phyloP scores from a whole-genome alignment of 805 yeast genomes.

The Zygosaccharomyces kombuchaensis region DNA sequence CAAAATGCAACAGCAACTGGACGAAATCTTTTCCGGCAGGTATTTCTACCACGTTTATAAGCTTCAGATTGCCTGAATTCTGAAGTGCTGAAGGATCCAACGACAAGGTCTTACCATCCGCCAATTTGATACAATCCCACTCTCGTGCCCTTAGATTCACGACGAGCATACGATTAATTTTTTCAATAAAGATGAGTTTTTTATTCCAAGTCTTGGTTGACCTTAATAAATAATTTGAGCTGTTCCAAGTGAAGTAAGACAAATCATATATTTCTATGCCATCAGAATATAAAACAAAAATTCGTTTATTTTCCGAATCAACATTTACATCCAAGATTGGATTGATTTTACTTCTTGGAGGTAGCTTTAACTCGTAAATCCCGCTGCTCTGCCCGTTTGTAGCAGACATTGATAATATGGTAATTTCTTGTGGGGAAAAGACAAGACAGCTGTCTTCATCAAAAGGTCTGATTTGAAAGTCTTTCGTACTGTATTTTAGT shows the following conservation, averaged over 20 bases:
- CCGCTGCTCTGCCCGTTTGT: not conserved
- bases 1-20: constrained; percentile 15
- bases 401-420: constrained; percentile 1
- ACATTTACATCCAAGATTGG: constrained; percentile 21
- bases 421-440: constrained; percentile 12
- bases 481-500: constrained; percentile 7
- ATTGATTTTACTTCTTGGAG: constrained; percentile 15
- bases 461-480: constrained; percentile 12
- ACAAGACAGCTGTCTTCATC: constrained; percentile 7
- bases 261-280: constrained; percentile 23
- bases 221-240: constrained; percentile 21
- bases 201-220: constrained; percentile 26
- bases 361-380: constrained; percentile 18
- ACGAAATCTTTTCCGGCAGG: constrained; percentile 1
- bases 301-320: constrained; percentile 5
- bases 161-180: constrained; percentile 28
- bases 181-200: constrained; percentile 18
- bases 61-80: not conserved
- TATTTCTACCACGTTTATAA: constrained; percentile 16
- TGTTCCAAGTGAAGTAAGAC: constrained; percentile 22
- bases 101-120: constrained; percentile 24
- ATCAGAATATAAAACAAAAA: constrained; percentile 22
- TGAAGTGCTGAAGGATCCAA: constrained; percentile 17
- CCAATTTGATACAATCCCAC: constrained; percentile 28
- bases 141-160: constrained; percentile 20